These are phyloP conservation scores for Aspergillus steynii DNA, from an alignment of 495 filamentous ascomycete species.

Conservation along the genomic window DNA sequence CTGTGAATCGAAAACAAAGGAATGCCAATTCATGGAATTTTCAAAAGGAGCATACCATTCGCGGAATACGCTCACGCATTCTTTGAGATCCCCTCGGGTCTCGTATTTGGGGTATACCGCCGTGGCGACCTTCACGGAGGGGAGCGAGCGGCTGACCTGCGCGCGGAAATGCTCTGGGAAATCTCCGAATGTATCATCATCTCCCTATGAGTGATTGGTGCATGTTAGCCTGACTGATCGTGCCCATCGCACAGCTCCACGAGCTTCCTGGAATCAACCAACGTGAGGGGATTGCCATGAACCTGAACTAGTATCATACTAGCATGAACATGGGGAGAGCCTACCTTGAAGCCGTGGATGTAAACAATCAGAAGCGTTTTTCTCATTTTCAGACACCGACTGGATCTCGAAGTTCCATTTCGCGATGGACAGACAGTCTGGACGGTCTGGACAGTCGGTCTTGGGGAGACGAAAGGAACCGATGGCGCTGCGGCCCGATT, in stretches of 20 bases:
- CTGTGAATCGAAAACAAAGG: neutral
- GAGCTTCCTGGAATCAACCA: neutral
- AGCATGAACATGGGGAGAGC: constrained; percentile 6
- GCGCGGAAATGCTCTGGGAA: constrained; percentile 75
- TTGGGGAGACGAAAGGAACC: constrained; percentile 1
- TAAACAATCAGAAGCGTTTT: constrained; percentile 90
- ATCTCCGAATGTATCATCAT: constrained; percentile 79
- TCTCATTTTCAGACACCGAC: constrained; percentile 56
- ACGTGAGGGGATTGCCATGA: neutral
- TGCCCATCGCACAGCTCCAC: constrained; percentile 15
- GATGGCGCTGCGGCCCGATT: neutral
- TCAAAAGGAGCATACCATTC: constrained; percentile 64
- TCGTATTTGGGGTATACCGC: constrained; percentile 89
- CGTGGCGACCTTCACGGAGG: constrained; percentile 67
- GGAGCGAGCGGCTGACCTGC: constrained; percentile 68
- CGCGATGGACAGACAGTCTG: neutral
- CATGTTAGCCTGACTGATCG: neutral
- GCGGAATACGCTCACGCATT: constrained; percentile 77
- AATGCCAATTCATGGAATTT: neutral
- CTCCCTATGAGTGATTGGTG: constrained; percentile 56
- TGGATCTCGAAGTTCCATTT: constrained; percentile 3
- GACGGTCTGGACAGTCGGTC: neutral
- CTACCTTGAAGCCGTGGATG: constrained; percentile 96
- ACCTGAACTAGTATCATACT: neutral
- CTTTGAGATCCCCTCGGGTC: constrained; percentile 81